Conservation (phyloP, 257 asterid species). For the Lithospermum erythrorhizon region DNA sequence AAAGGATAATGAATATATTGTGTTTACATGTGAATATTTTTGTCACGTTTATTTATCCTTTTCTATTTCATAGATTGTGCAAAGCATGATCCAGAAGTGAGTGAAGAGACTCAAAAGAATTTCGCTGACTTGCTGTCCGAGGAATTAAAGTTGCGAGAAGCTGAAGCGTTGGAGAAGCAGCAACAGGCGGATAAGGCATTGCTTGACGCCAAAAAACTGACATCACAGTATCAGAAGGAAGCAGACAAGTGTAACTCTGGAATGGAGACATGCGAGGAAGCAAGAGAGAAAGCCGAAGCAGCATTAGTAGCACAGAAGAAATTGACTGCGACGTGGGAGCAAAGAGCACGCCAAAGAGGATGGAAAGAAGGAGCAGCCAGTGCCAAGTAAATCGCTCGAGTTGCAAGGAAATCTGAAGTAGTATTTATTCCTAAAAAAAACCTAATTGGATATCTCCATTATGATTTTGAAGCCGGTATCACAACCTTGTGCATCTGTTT, state of each 20-base stretch:
- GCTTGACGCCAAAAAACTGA: conserved; percentile 86
- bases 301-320: conserved; percentile 56
- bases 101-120: conserved; percentile 74
- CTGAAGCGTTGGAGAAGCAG: conserved; percentile 72
- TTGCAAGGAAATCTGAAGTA: conserved; percentile 22
- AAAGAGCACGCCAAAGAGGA: conserved; percentile 79
- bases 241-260: conserved; percentile 96
- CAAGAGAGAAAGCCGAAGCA: conserved; percentile 83
- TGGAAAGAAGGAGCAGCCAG: conserved; percentile 59
- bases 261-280: conserved; percentile 96
- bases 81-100: conserved; percentile 75
- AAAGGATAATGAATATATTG: too few relatives aligned
- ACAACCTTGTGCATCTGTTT: neutral
- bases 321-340: conserved; percentile 71
- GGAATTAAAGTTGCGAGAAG: conserved; percentile 68
- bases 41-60: conserved; percentile 20
- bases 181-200: conserved; percentile 78
- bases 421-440: neutral
- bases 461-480: neutral
- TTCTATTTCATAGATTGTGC: conserved; percentile 53
- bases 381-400: conserved; percentile 11
- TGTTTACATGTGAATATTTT: neutral
- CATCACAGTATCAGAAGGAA: conserved; percentile 91
- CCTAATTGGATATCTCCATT: neutral
- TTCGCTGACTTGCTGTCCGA: conserved; percentile 75